Conservation (phyloP, 2,329 filamentous ascomycete genomes). For the Trichoderma sp. region DNA sequence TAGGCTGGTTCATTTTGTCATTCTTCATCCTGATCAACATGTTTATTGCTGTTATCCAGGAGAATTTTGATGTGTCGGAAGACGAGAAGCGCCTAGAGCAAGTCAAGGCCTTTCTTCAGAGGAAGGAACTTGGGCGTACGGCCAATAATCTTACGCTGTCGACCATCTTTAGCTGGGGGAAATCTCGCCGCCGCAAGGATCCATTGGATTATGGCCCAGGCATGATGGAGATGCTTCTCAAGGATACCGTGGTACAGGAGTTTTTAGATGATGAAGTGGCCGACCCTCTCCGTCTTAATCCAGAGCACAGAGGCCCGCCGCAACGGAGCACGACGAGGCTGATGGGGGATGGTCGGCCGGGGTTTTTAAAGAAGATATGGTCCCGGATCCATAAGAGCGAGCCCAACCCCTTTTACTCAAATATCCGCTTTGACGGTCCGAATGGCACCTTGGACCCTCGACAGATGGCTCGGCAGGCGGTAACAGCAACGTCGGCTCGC, state of each 20-base stretch:
- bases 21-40: conserved; percentile 98
- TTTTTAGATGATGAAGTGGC: conserved; percentile 77
- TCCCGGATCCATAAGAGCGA: conserved; percentile 65
- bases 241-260: conserved; percentile 91
- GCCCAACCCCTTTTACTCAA: conserved; percentile 93
- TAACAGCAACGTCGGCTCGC: conserved; percentile 76
- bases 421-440: conserved; percentile 62
- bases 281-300: conserved; percentile 31
- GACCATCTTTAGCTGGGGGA: conserved; percentile 64
- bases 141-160: conserved; percentile 73
- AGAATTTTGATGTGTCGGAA: conserved; percentile 98
- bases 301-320: conserved; percentile 33
- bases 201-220: conserved; percentile 89
- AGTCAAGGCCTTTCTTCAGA: conserved; percentile 89
- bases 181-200: conserved; percentile 64
- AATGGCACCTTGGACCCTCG: conserved; percentile 81
- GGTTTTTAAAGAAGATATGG: conserved; percentile 61
- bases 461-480: conserved; percentile 86
- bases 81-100: conserved; percentile 97
- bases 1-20: conserved; percentile 91
- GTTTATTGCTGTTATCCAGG: conserved; percentile 99
- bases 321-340: conserved; percentile 36
- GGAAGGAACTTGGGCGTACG: conserved; percentile 76
- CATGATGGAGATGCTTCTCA: conserved; percentile 92
- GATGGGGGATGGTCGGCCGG: conserved; percentile 51